A percentile compares a stretch with the other conserved stretches of the same genome.
phyloP scores from a whole-genome alignment of 2,329 filamentous ascomycete species.

The Shiraia bambusicola region DNA sequence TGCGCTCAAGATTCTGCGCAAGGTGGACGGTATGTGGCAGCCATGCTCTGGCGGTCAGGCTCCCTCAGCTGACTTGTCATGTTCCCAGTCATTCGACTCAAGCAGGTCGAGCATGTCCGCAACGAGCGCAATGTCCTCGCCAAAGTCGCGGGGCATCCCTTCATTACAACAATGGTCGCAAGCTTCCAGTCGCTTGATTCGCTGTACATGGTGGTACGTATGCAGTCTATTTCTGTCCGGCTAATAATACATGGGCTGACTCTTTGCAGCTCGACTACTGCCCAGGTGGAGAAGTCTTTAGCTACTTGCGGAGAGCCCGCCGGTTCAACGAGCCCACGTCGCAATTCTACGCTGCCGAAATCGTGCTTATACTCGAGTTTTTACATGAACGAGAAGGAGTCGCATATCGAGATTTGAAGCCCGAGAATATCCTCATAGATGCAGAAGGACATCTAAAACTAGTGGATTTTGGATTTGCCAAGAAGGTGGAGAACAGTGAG shows the following conservation, averaged over 20 bases:
- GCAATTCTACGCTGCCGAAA: slow-evolving; percentile 81
- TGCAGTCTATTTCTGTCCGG: too few relatives aligned
- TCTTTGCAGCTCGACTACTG: slow-evolving; percentile 68
- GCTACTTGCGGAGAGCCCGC: slow-evolving; percentile 73
- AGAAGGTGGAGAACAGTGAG: slow-evolving; percentile 66
- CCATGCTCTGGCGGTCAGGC: slow-evolving; percentile 7
- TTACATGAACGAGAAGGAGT: slow-evolving; percentile 78
- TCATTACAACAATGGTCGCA: slow-evolving; percentile 76
- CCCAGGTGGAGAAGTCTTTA: slow-evolving; percentile 82
- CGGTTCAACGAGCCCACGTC: slow-evolving; percentile 78
- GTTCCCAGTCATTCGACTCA: slow-evolving; percentile 70
- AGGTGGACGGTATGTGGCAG: slow-evolving; percentile 50
- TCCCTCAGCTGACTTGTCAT: slow-evolving; percentile 18
- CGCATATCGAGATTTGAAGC: slow-evolving; percentile 80
- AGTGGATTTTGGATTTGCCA: slow-evolving; percentile 84
- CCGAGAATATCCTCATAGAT: slow-evolving; percentile 79
- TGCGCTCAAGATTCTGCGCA: slow-evolving; percentile 76
- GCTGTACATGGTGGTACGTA: slow-evolving; percentile 70
- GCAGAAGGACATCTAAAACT: slow-evolving; percentile 77
- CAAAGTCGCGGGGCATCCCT: slow-evolving; percentile 77
- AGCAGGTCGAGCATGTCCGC: slow-evolving; percentile 83
- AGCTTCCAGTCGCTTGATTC: slow-evolving; percentile 79
- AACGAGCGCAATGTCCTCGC: slow-evolving; percentile 78
- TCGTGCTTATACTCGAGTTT: slow-evolving; percentile 78
- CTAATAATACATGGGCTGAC: slow-evolving; percentile 24